Conservation (phyloP, 2,329 filamentous ascomycete genomes). For the Lecanoromycetidae sp. region DNA sequence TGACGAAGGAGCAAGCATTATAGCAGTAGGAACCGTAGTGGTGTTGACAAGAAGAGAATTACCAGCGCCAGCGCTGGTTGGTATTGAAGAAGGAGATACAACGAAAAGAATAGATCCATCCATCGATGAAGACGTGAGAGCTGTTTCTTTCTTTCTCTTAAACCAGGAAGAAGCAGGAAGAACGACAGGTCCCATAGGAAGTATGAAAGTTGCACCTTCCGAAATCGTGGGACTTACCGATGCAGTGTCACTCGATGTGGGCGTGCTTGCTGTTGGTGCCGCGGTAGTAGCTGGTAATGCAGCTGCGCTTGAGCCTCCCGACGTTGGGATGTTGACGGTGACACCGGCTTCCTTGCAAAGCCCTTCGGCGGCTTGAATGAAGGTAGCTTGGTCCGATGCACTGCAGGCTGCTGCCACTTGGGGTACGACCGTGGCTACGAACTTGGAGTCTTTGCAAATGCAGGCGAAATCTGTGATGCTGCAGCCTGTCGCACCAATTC, state of each 20-base stretch:
- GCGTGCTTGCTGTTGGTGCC: neutral
- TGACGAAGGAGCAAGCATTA: too few species aligned
- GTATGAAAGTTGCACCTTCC: neutral
- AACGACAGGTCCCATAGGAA: neutral
- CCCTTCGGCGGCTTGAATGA: slow-evolving; percentile 6
- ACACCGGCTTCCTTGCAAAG: slow-evolving; percentile 10
- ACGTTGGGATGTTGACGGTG: neutral
- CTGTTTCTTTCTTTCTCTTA: too few species aligned
- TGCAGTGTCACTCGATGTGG: neutral
- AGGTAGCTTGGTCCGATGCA: slow-evolving; percentile 11
- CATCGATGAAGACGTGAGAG: too few species aligned
- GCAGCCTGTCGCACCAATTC: slow-evolving; percentile 10
- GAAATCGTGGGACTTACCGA: neutral
- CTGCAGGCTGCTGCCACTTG: slow-evolving; percentile 8
- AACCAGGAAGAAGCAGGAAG: neutral
- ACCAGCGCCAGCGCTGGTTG: too few species aligned
- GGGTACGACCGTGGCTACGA: slow-evolving; percentile 9
- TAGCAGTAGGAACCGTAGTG: too few species aligned
- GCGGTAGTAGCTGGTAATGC: neutral
- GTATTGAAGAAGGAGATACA: too few species aligned
- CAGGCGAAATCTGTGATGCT: slow-evolving; percentile 10
- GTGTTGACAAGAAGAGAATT: too few species aligned
- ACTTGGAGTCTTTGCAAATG: slow-evolving; percentile 14
- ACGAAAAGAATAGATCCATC: too few species aligned
- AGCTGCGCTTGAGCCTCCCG: neutral